Conservation (phyloP, 2,329 filamentous ascomycete genomes). For the Fusarium buxicola region DNA sequence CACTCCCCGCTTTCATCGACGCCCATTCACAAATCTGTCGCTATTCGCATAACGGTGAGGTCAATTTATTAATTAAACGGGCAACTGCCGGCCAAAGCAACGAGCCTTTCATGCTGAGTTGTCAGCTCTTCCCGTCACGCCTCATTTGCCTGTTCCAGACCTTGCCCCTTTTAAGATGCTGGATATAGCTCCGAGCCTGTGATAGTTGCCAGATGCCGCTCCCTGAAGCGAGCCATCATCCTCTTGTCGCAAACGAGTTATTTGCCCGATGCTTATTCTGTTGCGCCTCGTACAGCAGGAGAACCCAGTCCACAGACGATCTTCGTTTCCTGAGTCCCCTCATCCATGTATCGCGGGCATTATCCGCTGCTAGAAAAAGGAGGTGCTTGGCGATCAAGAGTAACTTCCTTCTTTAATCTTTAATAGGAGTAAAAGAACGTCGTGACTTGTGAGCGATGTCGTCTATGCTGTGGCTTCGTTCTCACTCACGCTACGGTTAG, state of each 20-base stretch:
- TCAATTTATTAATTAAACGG: conserved; percentile 2
- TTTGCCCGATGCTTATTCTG: conserved; percentile 20
- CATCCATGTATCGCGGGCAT: conserved; percentile 39
- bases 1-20: conserved; percentile 21
- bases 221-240: conserved; percentile 19
- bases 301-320: conserved; percentile 39
- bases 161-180: conserved; percentile 21
- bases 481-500: conserved; percentile 29
- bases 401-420: background rate
- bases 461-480: conserved; percentile 33
- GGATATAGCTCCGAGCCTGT: conserved; percentile 23
- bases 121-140: conserved; percentile 30
- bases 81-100: conserved; percentile 13
- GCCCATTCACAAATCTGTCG: conserved; percentile 36
- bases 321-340: conserved; percentile 35
- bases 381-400: conserved; percentile 37
- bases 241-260: conserved; percentile 19
- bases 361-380: conserved; percentile 42
- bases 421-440: conserved; percentile 29
- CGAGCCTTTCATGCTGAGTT: conserved; percentile 22
- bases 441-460: conserved; percentile 27
- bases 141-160: conserved; percentile 32
- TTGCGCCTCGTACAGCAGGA: conserved; percentile 23
- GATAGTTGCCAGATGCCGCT: conserved; percentile 17
- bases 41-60: conserved; percentile 28